phyloP scores from a whole-genome alignment of 2,329 filamentous ascomycete genomes.

The Hirsutella rhossiliensis region DNA sequence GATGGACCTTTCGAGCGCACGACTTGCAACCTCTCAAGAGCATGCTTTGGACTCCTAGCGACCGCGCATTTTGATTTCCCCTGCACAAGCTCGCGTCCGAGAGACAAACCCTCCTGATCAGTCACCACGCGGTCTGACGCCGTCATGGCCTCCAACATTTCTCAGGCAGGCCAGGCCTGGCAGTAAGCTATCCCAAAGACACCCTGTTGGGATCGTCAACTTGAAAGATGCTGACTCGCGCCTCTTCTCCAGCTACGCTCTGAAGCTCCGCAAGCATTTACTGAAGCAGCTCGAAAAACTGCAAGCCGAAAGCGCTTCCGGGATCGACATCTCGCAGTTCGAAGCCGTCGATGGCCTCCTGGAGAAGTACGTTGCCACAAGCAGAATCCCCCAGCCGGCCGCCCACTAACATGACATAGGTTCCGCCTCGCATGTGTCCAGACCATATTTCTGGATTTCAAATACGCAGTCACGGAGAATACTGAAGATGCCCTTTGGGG shows the following conservation, averaged over 20 bases:
- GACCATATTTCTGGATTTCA: constrained; percentile 61
- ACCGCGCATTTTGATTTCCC: constrained; percentile 6
- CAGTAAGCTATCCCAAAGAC: constrained; percentile 18
- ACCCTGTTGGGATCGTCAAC: no score
- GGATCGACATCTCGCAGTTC: constrained; percentile 28
- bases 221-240: constrained; percentile 3
- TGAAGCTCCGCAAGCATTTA: constrained; percentile 30
- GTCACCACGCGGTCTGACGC: background rate
- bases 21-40: constrained; percentile 17
- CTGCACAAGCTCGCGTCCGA: constrained; percentile 1
- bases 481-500: constrained; percentile 68
- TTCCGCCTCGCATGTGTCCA: constrained; percentile 62
- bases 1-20: constrained; percentile 20
- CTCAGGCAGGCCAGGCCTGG: constrained; percentile 24
- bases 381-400: background rate
- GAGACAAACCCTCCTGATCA: background rate
- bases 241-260: constrained; percentile 21
- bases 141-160: constrained; percentile 6
- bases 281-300: constrained; percentile 30
- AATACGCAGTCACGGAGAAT: constrained; percentile 48
- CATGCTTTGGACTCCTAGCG: constrained; percentile 19
- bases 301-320: constrained; percentile 20
- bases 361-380: constrained; percentile 10
- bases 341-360: constrained; percentile 30
- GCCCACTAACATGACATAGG: constrained; percentile 24